Evolutionary conservation across 768 basidiomycete genomes (phyloP), one percentile per base, ranked within the genome.

Genomic region (Pleurotus platypus): DNA sequence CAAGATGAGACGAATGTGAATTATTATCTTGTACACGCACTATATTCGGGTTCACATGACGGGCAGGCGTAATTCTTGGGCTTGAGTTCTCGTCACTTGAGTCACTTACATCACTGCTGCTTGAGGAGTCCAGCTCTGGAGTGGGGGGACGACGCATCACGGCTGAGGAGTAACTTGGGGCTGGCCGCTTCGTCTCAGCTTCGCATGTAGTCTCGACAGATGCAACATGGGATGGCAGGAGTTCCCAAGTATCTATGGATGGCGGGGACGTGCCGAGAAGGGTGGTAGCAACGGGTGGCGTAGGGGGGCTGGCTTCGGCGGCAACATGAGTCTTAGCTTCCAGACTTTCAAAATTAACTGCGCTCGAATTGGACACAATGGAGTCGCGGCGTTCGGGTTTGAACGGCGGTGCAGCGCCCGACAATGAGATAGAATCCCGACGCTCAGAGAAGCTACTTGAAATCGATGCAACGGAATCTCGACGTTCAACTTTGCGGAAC

Each of bases 21-120:
- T 59, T n/a, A 35, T 35, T 35, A 35, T 35, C 8, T 35, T 11
- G 30, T 35, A 35, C 30, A 35, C 30, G 30, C 74, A 85, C 84
- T 63, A 84, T 65, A 64, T 76, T 78, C 46, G 84, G 78, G 69
- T 81, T 80, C 61, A 82, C 63, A 58, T 73, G 77, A 63, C 81
- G 70, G 20, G 70, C 45, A 69, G 56, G 40, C 64, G 67, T 57
- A 65, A 65, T 39, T 63, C 65, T 20, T 61, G 61, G 49, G 60
- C 45, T 54, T 5, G 68, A 49, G 45, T 62, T 61, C 49, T 73
- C 73, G 51, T 80, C 78, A 46, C 70, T 75, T 39, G 67, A 72
- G 63, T 83, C 81, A 58, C 74, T 82, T 51, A 78, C 75, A 30
- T 66, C 65, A 55, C 78, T 77, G 58, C 74, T 76, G 22, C 72